Percentiles rank a stretch among this genome's conserved stretches.
Conservation (phyloP, 495 filamentous ascomycete species). For the Rhizodiscina lignyota region DNA sequence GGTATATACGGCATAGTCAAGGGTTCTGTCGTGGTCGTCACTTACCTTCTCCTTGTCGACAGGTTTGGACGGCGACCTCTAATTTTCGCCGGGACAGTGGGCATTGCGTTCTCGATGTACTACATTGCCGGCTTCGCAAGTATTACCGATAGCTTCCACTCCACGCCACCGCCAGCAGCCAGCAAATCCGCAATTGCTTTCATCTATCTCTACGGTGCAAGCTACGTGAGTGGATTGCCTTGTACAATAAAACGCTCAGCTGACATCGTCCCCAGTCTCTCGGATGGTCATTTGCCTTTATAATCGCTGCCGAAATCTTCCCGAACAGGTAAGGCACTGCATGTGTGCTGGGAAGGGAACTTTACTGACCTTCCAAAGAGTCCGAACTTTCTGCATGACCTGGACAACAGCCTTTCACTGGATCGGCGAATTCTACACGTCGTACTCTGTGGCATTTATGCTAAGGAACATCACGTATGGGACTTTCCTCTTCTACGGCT, state of each 20-base stretch:
- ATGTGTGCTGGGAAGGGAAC: too few relatives aligned
- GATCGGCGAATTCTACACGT: conserved; percentile 1
- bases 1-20: conserved; percentile 1
- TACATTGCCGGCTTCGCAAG: not conserved
- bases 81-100: not conserved
- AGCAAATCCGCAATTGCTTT: too few relatives aligned
- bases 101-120: not conserved
- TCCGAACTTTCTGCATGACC: conserved; percentile 1
- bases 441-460: not conserved
- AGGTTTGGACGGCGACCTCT: not conserved
- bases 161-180: too few relatives aligned
- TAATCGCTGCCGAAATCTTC: too few relatives aligned
- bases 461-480: not conserved
- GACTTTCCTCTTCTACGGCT: not conserved
- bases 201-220: too few relatives aligned
- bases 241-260: too few relatives aligned
- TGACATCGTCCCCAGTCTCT: too few relatives aligned
- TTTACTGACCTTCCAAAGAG: too few relatives aligned
- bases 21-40: not conserved
- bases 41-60: not conserved
- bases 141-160: not conserved
- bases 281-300: too few relatives aligned
- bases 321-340: too few relatives aligned
- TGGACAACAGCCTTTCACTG: conserved; percentile 1
- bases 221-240: too few relatives aligned